Base-by-base conservation (phyloP, 2,329 filamentous ascomycete genomes). In the Aspergillus viridinutans region DNA sequence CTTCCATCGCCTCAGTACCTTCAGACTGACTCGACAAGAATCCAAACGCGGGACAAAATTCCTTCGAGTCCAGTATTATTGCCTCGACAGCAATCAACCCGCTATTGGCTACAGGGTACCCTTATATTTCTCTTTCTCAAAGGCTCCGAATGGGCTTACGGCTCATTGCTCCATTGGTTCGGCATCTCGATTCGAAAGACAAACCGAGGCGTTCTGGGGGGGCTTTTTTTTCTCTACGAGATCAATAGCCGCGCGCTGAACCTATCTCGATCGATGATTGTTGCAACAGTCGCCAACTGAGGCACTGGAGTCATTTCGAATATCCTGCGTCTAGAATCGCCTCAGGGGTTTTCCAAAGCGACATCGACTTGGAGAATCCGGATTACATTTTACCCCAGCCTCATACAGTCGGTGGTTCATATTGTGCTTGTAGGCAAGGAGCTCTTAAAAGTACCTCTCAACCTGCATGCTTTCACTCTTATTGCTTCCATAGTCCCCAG, bases 311-410 rank as follows among this genome's bases (percentile, higher is more conserved):
- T 26, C 23, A 26, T 47, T 23, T 21, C 12, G 43, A 14, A 4
- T 47, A 20, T 12, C 32, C 61, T 50, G 66, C 75, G n/a, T 78
- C 72, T 65, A 71, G 69, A 10, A 69, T 74, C 12, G 69, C 78
- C 25, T 77, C 74, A 1, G 75, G 75, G 43, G 69, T 60, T 29
- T 69, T 23, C n/a, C 21, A 12, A 21, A 21, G 49, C 20, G 20
- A 14, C 10, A 40, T 38, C 56, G 57, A 52, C 52, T 55, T 23
- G 49, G 53, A 29, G 49, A 53, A 6, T 21, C 20, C 10, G 29
- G 14, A 29, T 20, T 38, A 8, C 26, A 21, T 25, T 45, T 47
- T 45, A 50, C 47, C 52, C 55, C 48, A 55, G 49, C 52, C 52
- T 50, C 52, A 50, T 45, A 26, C 47, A 32, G 29, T 50, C n/a